These are phyloP conservation scores for Scheffersomyces illinoinensis DNA, from an alignment of 1,139 yeast species.

Conservation along the genomic window DNA sequence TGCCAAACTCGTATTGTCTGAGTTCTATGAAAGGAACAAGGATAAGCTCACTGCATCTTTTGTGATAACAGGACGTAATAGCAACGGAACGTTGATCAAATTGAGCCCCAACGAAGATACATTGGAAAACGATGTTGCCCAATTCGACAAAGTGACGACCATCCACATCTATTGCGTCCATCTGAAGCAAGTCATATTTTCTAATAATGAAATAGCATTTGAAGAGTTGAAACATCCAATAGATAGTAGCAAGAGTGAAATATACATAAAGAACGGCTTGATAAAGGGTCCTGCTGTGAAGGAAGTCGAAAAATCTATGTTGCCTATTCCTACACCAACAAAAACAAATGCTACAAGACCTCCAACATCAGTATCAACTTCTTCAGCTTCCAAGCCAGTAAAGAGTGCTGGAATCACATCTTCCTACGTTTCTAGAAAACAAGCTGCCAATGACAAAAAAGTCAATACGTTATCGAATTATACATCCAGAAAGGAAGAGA, in stretches of 20 bases:
- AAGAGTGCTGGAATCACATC: constrained; percentile 23
- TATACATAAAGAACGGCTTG: constrained; percentile 31
- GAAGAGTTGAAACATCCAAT: constrained; percentile 27
- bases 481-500: constrained; percentile 23
- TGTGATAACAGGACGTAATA: constrained; percentile 30
- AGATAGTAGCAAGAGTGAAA: constrained; percentile 16
- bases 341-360: background rate
- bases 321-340: background rate
- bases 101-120: constrained; percentile 20
- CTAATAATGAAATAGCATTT: constrained; percentile 28
- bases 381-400: constrained; percentile 9
- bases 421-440: constrained; percentile 30
- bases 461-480: constrained; percentile 16
- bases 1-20: constrained; percentile 32
- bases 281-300: constrained; percentile 35
- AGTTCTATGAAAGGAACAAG: constrained; percentile 33
- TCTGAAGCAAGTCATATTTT: constrained; percentile 16
- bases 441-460: constrained; percentile 8
- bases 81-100: constrained; percentile 18
- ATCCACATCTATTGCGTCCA: constrained; percentile 36
- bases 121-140: constrained; percentile 3
- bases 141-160: constrained; percentile 20
- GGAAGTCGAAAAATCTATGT: constrained; percentile 1
- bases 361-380: constrained; percentile 2
- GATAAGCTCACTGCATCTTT: constrained; percentile 34